A percentile compares a stretch with the other conserved stretches of the same genome.
Conservation (phyloP, 371 early-diverging fungal genomes). For the Edhazardia aedis region DNA sequence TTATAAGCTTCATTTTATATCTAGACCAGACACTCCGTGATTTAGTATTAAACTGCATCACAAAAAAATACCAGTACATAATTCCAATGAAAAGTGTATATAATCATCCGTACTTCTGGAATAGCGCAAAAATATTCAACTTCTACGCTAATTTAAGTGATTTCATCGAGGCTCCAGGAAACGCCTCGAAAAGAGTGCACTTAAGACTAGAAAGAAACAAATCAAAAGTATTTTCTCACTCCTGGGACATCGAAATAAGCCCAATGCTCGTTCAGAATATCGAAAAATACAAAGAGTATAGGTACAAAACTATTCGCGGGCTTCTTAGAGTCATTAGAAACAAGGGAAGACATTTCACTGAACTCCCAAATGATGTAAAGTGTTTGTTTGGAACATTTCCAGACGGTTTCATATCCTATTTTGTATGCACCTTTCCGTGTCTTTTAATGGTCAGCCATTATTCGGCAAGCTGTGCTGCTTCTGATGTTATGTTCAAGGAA, state of each 20-base stretch:
- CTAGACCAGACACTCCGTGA: neutral
- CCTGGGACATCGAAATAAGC: conserved; percentile 21
- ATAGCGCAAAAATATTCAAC: conserved; percentile 12
- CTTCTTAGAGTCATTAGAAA: conserved; percentile 32
- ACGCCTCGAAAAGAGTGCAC: conserved; percentile 1
- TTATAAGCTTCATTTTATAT: neutral
- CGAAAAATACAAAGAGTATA: conserved; percentile 14
- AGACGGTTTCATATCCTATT: conserved; percentile 14
- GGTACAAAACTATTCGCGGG: conserved; percentile 17
- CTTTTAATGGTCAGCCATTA: conserved; percentile 14
- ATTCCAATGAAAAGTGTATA: too few species aligned
- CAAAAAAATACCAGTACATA: too few species aligned
- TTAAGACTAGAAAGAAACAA: conserved; percentile 7
- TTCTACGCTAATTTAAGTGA: conserved; percentile 33
- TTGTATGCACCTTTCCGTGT: neutral
- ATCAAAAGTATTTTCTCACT: conserved; percentile 4
- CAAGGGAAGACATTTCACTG: conserved; percentile 38
- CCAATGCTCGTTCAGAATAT: conserved; percentile 5
- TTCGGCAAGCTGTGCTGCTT: conserved; percentile 1
- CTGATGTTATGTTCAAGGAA: conserved; percentile 7
- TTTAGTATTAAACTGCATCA: too few species aligned
- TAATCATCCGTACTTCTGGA: conserved; percentile 38
- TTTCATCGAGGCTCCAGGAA: conserved; percentile 14
- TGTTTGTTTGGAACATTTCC: conserved; percentile 10
- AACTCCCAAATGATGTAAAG: conserved; percentile 9